Evolutionary conservation across 768 basidiomycete species (phyloP).

Genomic region (Myochromella boudieri): DNA sequence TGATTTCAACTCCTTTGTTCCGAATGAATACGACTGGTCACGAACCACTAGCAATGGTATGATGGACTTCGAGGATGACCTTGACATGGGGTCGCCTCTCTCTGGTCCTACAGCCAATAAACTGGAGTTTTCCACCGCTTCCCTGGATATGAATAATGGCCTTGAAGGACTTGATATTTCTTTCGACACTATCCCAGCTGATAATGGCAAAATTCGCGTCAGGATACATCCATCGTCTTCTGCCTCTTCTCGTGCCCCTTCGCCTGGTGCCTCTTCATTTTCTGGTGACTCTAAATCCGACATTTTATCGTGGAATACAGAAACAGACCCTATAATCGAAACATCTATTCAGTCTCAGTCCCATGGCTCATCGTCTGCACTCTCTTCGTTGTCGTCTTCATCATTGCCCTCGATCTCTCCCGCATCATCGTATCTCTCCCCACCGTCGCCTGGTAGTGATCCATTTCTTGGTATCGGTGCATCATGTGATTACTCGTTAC

Average conservation of each 20-base stretch:
- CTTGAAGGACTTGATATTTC: conserved; percentile 68
- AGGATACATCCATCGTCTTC: conserved; percentile 64
- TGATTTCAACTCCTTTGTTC: conserved; percentile 46
- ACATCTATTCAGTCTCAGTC: conserved; percentile 21
- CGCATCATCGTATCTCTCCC: conserved; percentile 37
- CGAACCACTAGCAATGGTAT: conserved; percentile 34
- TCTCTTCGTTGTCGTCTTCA: conserved; percentile 13
- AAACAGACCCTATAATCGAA: conserved; percentile 21
- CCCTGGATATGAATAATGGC: conserved; percentile 39
- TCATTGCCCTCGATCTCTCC: conserved; percentile 24
- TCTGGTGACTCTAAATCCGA: conserved; percentile 25
- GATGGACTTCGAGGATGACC: conserved; percentile 52
- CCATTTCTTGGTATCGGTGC: conserved; percentile 61
- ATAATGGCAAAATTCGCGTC: conserved; percentile 73
- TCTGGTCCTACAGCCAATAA: conserved; percentile 39
- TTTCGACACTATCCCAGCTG: conserved; percentile 63
- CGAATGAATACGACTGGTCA: conserved; percentile 58
- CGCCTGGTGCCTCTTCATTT: conserved; percentile 25
- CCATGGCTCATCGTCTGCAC: conserved; percentile 8
- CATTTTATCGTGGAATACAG: conserved; percentile 24
- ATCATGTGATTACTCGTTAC: conserved; percentile 35
- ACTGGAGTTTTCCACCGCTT: conserved; percentile 56
- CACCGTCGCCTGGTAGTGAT: conserved; percentile 40
- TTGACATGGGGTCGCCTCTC: conserved; percentile 30
- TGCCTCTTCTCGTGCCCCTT: conserved; percentile 39